Evolutionary conservation across 495 filamentous ascomycete genomes (phyloP).

Genomic region (Daldinia childiae): DNA sequence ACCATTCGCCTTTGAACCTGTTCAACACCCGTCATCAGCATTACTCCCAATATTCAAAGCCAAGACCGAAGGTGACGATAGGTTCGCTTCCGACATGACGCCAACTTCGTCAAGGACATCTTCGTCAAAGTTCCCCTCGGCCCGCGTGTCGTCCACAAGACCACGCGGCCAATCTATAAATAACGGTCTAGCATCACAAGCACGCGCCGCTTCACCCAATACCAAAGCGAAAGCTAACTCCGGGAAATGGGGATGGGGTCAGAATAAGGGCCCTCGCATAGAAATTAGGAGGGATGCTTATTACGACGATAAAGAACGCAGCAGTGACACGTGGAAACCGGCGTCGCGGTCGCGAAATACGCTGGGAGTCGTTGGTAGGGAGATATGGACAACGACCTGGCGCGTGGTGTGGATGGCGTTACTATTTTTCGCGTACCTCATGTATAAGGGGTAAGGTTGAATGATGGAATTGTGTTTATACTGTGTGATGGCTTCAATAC

Average conservation of each 20-base stretch:
- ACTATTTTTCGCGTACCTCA: constrained; percentile 53
- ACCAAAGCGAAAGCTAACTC: constrained; percentile 26
- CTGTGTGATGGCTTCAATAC: not conserved
- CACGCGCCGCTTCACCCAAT: constrained; percentile 21
- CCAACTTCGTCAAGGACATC: constrained; percentile 35
- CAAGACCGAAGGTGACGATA: constrained; percentile 57
- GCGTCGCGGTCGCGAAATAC: constrained; percentile 26
- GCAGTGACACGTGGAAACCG: constrained; percentile 37
- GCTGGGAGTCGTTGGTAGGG: constrained; percentile 45
- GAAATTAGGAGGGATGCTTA: constrained; percentile 54
- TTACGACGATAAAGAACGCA: constrained; percentile 47
- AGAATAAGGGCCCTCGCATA: constrained; percentile 51
- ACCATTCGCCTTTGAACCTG: constrained; percentile 57
- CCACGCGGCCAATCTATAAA: constrained; percentile 37
- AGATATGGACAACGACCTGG: constrained; percentile 59
- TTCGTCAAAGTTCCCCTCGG: constrained; percentile 42
- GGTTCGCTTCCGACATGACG: constrained; percentile 38
- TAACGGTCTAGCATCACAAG: constrained; percentile 22
- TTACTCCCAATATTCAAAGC: constrained; percentile 58
- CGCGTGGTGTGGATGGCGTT: constrained; percentile 58
- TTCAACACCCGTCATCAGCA: constrained; percentile 25
- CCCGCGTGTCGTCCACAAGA: constrained; percentile 35
- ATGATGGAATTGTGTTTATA: not conserved
- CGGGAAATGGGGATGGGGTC: constrained; percentile 53
- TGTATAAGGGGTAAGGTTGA: constrained; percentile 48